phyloP scores from a whole-genome alignment of 2,329 filamentous ascomycete genomes.

The Rhexocercosporidium sp. region DNA sequence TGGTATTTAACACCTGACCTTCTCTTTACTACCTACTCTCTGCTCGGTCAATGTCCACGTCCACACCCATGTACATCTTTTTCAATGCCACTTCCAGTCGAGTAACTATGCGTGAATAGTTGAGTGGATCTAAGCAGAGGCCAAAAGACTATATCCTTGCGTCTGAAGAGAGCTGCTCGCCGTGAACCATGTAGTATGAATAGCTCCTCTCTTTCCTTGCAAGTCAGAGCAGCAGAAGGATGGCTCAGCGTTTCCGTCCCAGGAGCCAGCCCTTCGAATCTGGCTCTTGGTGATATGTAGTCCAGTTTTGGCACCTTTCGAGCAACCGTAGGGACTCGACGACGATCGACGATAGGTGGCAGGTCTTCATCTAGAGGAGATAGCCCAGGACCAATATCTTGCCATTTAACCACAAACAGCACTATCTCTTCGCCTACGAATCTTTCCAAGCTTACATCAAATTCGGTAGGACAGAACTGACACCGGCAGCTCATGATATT shows the following conservation, averaged over 20 bases:
- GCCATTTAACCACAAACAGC: slow-evolving; percentile 22
- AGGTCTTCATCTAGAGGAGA: slow-evolving; percentile 21
- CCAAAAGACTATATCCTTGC: background rate
- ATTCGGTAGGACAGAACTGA: slow-evolving; percentile 15
- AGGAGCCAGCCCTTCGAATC: background rate
- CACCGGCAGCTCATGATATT: slow-evolving; percentile 12
- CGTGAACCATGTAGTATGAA: background rate
- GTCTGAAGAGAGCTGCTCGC: background rate
- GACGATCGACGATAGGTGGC: background rate
- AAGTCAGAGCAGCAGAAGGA: background rate
- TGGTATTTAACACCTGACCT: background rate
- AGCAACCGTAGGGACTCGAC: background rate
- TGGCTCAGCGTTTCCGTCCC: background rate
- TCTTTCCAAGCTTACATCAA: slow-evolving; percentile 12
- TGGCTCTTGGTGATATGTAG: background rate
- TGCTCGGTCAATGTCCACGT: background rate
- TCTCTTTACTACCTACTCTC: background rate
- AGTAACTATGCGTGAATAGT: background rate
- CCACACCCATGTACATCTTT: too few species aligned
- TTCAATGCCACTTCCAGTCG: too few species aligned
- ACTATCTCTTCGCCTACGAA: slow-evolving; percentile 14
- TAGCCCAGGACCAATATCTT: slow-evolving; percentile 22
- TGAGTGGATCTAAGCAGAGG: background rate
- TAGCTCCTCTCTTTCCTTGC: background rate
- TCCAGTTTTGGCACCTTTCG: background rate